These are phyloP conservation scores for Saccharomycopsis babjevae DNA, from an alignment of 805 yeast genomes.

Conservation along the genomic window DNA sequence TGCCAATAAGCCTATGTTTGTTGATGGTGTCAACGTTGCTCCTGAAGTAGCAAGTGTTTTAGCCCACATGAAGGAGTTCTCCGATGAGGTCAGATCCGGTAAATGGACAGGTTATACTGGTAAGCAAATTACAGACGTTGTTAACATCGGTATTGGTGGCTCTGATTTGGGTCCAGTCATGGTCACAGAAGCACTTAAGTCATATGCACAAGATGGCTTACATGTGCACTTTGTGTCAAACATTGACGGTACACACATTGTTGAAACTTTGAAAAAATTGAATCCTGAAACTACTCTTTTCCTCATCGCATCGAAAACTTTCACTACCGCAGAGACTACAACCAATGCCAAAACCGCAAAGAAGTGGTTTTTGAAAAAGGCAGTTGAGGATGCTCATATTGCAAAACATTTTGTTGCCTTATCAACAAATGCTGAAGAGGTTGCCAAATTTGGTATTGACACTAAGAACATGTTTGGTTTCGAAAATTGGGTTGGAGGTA, in stretches of 20 bases:
- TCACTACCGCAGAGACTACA: conserved; percentile 97
- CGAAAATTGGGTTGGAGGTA: conserved; percentile 98
- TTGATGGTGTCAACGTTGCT: conserved; percentile 82
- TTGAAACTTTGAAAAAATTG: conserved; percentile 71
- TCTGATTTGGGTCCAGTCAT: conserved; percentile 98
- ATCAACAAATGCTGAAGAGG: conserved; percentile 87
- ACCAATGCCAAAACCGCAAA: conserved; percentile 96
- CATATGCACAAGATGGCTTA: conserved; percentile 61
- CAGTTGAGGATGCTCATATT: conserved; percentile 58
- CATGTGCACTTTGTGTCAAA: conserved; percentile 90
- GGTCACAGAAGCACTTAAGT: conserved; percentile 97
- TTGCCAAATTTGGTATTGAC: conserved; percentile 92
- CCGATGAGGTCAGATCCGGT: conserved; percentile 84
- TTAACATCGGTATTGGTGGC: conserved; percentile 98
- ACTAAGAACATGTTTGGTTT: conserved; percentile 97
- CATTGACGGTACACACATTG: conserved; percentile 96
- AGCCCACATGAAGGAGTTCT: conserved; percentile 93
- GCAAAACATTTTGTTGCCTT: conserved; percentile 97
- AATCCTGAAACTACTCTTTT: conserved; percentile 89
- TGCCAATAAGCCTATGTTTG: conserved; percentile 70
- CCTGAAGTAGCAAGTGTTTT: conserved; percentile 88
- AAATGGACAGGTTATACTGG: conserved; percentile 97
- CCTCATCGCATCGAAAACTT: conserved; percentile 91
- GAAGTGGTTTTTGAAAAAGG: conserved; percentile 77
- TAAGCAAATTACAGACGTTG: conserved; percentile 83